These are phyloP conservation scores for Dothideomycetes sp. DNA, from an alignment of 2,329 filamentous ascomycete genomes.

Conservation along the genomic window DNA sequence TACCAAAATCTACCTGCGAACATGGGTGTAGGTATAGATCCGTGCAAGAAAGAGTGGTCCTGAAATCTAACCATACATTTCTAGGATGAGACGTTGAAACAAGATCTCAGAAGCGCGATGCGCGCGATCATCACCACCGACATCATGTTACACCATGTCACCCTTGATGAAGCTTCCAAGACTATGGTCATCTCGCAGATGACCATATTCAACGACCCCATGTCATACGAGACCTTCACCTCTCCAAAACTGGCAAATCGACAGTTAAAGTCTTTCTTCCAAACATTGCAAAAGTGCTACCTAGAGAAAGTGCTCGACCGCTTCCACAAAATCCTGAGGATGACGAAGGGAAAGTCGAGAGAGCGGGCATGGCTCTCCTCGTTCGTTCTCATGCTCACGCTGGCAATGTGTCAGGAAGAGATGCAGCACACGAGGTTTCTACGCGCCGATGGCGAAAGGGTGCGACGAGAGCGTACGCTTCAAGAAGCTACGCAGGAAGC, in stretches of 20 bases:
- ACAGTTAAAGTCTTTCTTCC: slow-evolving; percentile 41
- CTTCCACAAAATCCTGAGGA: slow-evolving; percentile 33
- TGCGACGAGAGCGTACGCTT: slow-evolving; percentile 19
- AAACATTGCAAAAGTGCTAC: slow-evolving; percentile 28
- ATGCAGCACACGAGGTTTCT: slow-evolving; percentile 34
- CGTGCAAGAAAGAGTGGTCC: too few relatives aligned
- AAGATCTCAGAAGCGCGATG: slow-evolving; percentile 31
- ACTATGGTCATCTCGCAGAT: slow-evolving; percentile 25
- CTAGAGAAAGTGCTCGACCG: slow-evolving; percentile 33
- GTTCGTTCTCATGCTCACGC: slow-evolving; percentile 35
- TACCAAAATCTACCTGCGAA: slow-evolving; percentile 13
- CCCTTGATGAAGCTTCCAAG: slow-evolving; percentile 30
- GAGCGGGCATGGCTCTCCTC: slow-evolving; percentile 31
- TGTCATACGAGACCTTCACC: slow-evolving; percentile 12
- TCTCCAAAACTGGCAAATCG: slow-evolving; percentile 36
- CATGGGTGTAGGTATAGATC: neutral
- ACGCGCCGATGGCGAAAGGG: slow-evolving; percentile 27
- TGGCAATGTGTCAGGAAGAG: slow-evolving; percentile 38
- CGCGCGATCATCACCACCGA: slow-evolving; percentile 37
- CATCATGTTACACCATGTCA: slow-evolving; percentile 38
- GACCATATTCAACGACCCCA: slow-evolving; percentile 15
- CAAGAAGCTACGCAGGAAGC: slow-evolving; percentile 21
- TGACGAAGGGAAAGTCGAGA: slow-evolving; percentile 27
- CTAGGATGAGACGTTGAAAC: slow-evolving; percentile 17
- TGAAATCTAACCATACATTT: too few relatives aligned